Evolutionary conservation across 805 yeast genomes (phyloP), one percentile per base, ranked within the genome.

Genomic region (Cyberlindnera misumaiensis): DNA sequence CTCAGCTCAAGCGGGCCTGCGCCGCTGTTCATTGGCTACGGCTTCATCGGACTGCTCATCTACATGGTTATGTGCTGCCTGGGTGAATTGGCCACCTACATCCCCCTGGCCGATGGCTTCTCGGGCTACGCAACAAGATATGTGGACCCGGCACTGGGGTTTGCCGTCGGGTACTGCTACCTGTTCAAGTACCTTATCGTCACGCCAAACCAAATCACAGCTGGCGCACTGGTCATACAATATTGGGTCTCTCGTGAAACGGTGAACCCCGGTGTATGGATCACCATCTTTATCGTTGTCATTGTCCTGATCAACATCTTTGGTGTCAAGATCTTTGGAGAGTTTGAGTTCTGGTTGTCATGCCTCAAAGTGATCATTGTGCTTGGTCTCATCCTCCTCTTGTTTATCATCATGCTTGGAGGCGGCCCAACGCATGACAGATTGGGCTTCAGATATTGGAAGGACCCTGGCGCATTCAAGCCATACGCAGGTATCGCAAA

Each of bases 381-480:
- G 5, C 22, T 45, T 12, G 48, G 38, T 4, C 17, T 45, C 15
- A 45, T 45, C 20, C 3, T 45, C 84, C 42, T 81, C 36, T 64
- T 82, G 38, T 69, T 82, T 46, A 62, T 79, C 41, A 72, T 83
- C 43, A 80, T 82, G 63, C 64, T 78, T 40, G 95, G 95, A 43
- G 95, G 93, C 39, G 84, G 79, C 22, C 89, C 90, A 46, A 68
- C 69, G 31, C 80, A 79, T 51, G 87, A 82, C 49, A 70, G 90
- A 59, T 60, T 74, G 26, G 90, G 89, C 2, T 83, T 80, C 63
- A 69, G 83, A 51, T 82, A 67, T 55, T 82, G 86, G 85, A 58
- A 67, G 32, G 53, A 74, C 44, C 87, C 88, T 0, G 89, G 88
- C 44, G 81, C 86, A 0, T 81, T 70, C 49, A 65, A 53, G 34